phyloP scores from a whole-genome alignment of 1,284 basidiomycete species.

The Heimioporus punctisporus region DNA sequence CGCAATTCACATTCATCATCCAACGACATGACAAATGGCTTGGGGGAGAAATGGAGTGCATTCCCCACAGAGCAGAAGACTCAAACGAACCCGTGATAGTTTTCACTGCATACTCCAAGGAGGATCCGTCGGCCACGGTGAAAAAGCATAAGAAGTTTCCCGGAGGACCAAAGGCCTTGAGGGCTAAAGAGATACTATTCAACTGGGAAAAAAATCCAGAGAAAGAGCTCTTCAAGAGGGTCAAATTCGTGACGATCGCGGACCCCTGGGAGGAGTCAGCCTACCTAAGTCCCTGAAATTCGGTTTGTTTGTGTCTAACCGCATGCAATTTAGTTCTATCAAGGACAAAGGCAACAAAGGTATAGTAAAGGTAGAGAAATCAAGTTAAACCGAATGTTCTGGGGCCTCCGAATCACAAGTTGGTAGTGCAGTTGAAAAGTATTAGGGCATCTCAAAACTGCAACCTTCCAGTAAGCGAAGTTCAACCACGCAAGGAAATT shows the following conservation, averaged over 20 bases:
- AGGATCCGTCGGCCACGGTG: background rate
- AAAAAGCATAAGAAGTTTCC: background rate
- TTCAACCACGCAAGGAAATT: no score
- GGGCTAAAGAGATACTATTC: background rate
- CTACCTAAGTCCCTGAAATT: no score
- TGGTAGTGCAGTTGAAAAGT: no score
- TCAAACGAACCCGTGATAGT: background rate
- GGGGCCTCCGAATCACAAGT: no score
- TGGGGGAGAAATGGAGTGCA: background rate
- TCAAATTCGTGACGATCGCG: background rate
- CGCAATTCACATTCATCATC: background rate
- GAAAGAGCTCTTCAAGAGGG: background rate
- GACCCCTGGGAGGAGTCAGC: no score
- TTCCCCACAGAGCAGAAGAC: background rate
- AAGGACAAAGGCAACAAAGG: no score
- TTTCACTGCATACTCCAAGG: background rate
- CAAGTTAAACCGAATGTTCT: no score
- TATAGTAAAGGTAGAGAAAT: no score
- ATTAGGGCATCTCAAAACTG: no score
- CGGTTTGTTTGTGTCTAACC: no score
- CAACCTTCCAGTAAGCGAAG: no score
- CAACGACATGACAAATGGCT: background rate
- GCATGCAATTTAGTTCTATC: no score
- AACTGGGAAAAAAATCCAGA: background rate
- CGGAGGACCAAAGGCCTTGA: background rate